These are phyloP conservation scores for Hysterangium stoloniferum DNA, from an alignment of 768 basidiomycete species.

Conservation along the genomic window DNA sequence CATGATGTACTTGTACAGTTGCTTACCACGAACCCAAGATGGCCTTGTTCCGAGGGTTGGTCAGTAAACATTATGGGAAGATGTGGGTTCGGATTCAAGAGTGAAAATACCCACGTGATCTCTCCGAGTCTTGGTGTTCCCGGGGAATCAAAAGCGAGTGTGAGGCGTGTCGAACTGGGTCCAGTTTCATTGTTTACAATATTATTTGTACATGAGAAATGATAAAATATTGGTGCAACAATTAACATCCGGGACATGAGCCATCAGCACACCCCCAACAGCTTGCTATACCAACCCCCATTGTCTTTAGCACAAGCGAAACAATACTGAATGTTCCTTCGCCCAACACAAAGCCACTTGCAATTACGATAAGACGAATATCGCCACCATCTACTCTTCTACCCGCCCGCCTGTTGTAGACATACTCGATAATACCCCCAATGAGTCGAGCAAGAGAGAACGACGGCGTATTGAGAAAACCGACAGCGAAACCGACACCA, in stretches of 20 bases:
- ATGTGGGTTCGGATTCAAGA: no score
- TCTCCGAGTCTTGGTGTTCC: no score
- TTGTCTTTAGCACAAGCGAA: slow-evolving; percentile 63
- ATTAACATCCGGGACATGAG: slow-evolving; percentile 55
- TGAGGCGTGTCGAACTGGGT: background rate
- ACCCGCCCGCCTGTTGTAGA: slow-evolving; percentile 45
- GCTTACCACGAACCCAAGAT: no score
- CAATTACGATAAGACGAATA: slow-evolving; percentile 76
- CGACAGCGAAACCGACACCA: slow-evolving; percentile 91
- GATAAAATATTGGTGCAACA: no score
- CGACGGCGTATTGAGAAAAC: slow-evolving; percentile 91
- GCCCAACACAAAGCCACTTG: slow-evolving; percentile 92
- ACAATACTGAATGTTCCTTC: slow-evolving; percentile 88
- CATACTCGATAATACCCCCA: slow-evolving; percentile 76
- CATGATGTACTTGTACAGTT: no score
- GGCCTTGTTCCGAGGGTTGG: no score
- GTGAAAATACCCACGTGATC: no score
- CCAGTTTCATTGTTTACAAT: background rate
- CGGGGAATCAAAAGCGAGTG: no score
- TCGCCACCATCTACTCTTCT: slow-evolving; percentile 32
- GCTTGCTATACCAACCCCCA: slow-evolving; percentile 66
- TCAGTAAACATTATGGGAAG: no score
- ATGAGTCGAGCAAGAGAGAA: slow-evolving; percentile 89
- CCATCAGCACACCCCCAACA: slow-evolving; percentile 85
- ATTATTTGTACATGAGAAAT: no score